These are phyloP conservation scores for Pichia membranifaciens DNA, from an alignment of 805 yeast genomes.

Conservation along the genomic window DNA sequence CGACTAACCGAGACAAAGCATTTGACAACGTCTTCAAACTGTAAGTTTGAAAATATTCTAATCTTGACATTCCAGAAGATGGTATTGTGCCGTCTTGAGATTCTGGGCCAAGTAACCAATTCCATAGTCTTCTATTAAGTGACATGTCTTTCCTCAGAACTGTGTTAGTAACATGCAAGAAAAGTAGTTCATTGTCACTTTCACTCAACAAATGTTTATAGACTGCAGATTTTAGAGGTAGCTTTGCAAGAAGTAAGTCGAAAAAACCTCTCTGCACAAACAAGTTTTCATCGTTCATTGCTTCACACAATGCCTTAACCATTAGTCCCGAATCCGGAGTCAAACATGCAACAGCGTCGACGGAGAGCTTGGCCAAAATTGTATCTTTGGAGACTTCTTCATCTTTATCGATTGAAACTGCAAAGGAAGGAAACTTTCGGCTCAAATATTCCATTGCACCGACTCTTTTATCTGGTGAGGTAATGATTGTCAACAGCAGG, in stretches of 20 bases:
- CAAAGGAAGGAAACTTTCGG: constrained; percentile 58
- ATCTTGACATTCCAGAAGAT: constrained; percentile 21
- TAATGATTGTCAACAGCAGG: constrained; percentile 64
- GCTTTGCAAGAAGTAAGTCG: constrained; percentile 64
- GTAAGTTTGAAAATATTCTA: constrained; percentile 53
- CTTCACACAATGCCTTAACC: constrained; percentile 64
- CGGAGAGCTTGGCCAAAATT: constrained; percentile 23
- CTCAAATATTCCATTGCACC: constrained; percentile 81
- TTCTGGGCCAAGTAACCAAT: constrained; percentile 82
- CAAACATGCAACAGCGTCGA: constrained; percentile 52
- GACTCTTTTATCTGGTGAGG: constrained; percentile 70
- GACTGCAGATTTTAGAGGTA: constrained; percentile 60
- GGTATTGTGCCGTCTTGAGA: constrained; percentile 5
- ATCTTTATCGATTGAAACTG: neutral
- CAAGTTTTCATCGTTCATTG: constrained; percentile 59
- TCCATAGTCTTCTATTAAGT: constrained; percentile 87
- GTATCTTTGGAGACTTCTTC: constrained; percentile 16
- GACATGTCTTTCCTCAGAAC: constrained; percentile 89
- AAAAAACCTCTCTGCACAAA: constrained; percentile 85
- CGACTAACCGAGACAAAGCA: constrained; percentile 49
- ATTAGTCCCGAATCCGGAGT: constrained; percentile 76
- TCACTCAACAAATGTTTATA: constrained; percentile 41
- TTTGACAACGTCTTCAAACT: constrained; percentile 46
- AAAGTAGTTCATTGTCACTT: constrained; percentile 51
- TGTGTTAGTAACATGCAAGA: constrained; percentile 59